A percentile compares a stretch with the other conserved stretches of the same genome.
Evolutionary conservation across 73 alveolate species (phyloP).

Genomic region (Blepharisma stoltei): DNA sequence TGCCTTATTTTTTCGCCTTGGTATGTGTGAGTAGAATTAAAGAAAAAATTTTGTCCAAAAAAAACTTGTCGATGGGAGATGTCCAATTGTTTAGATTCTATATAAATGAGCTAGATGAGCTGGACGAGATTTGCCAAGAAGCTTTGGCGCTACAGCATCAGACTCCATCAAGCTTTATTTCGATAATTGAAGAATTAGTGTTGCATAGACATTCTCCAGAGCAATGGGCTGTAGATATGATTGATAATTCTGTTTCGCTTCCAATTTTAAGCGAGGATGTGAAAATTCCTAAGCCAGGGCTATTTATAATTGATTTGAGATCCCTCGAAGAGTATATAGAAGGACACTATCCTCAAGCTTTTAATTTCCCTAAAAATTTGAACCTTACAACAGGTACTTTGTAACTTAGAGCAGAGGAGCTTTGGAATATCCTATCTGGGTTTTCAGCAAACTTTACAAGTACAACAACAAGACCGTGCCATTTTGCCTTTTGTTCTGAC

Average conservation of each 20-base stretch:
- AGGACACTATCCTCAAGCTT: conserved; percentile 24
- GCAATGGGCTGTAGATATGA: not conserved
- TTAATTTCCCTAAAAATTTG: conserved; percentile 16
- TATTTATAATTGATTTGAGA: conserved; percentile 18
- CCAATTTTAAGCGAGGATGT: not conserved
- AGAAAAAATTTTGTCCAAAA: conserved; percentile 20
- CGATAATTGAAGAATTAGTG: not conserved
- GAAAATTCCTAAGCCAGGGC: not conserved
- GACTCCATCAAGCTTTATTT: conserved; percentile 22
- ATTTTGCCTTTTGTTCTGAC: conserved; percentile 22
- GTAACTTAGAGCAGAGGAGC: conserved; percentile 26
- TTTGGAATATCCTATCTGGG: conserved; percentile 30
- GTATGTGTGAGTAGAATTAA: conserved; percentile 14
- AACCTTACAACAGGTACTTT: conserved; percentile 24
- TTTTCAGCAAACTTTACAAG: conserved; percentile 24
- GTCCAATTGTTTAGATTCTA: conserved; percentile 6
- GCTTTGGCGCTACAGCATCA: conserved; percentile 17
- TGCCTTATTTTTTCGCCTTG: conserved; percentile 31
- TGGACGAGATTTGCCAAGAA: conserved; percentile 27
- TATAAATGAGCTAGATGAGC: conserved; percentile 24
- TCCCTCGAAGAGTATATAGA: not conserved
- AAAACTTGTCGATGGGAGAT: not conserved
- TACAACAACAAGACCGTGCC: conserved; percentile 4
- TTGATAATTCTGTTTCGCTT: not conserved
- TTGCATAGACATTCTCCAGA: not conserved